Base-by-base conservation (phyloP, 176 grass and related monocot genomes). In the Tillandsia fasciculata region DNA sequence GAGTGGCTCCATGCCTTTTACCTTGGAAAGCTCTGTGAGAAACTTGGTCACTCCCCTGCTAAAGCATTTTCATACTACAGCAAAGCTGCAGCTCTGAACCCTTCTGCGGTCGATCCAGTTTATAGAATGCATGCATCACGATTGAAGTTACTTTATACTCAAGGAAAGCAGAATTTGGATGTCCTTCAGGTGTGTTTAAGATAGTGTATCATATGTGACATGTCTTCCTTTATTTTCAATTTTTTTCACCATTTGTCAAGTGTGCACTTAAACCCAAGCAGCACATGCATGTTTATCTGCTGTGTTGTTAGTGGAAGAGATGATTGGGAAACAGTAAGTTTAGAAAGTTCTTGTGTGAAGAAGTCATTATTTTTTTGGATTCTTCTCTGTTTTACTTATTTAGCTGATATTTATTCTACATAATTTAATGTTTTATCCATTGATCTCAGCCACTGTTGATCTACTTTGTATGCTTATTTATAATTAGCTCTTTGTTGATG, bases 1-100 rank as follows among this genome's bases (percentile, higher is more conserved):
- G 81, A 97, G 66, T 97, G 93, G 93, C 86, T 92, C 69, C 84
- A 97, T 85, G 93, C 86, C 28, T 97, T 97, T 92, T 97, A 92
- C 48, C 89, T 97, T 66, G 93, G 93, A 72, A 97, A 97, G 69
- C 71, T 97, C n/a, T 92, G 89, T 83, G 84, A 97, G 74, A 97
- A 97, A 77, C 74, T 92, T 74, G 86, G 68, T 50, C 71, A 85
- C 71, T 85, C 88, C 63, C 82, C 82, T 85, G 82, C 79, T 27
- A 87, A 92, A 79, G 84, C 93, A 77, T 87, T 97, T 87, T 85
- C 65, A 53, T 97, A 97, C 79, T 97, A 90, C 47, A 85, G 52
- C 63, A 85, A 90, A 85, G 89, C 93, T 65, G 67, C 76, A 75
- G 74, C 57, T n/a, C 65, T 92, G 68, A 97, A 92, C 81, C 86